Evolutionary conservation across 164 flowering plant genomes (phyloP).

Genomic region (Vitis riparia): DNA sequence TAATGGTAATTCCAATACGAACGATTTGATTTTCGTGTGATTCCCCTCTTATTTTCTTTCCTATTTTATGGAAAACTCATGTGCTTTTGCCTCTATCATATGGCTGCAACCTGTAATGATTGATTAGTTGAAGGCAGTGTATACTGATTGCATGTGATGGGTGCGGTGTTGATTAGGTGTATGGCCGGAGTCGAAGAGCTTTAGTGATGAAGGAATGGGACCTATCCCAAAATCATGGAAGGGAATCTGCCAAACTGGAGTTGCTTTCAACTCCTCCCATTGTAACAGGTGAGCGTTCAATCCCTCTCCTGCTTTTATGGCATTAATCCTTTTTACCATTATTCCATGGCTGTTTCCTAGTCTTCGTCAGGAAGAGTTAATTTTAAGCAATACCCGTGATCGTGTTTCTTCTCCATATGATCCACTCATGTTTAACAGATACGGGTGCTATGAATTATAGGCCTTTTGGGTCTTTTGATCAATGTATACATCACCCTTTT

Average conservation of each 20-base stretch:
- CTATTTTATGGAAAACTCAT: too few relatives aligned
- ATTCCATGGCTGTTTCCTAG: too few relatives aligned
- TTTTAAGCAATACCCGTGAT: background rate
- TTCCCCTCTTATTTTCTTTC: background rate
- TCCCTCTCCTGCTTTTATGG: background rate
- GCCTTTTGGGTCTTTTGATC: too few relatives aligned
- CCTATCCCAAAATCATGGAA: conserved; percentile 73
- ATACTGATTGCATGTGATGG: background rate
- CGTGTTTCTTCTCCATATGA: too few relatives aligned
- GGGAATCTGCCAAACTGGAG: conserved; percentile 75
- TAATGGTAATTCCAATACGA: conserved; percentile 43
- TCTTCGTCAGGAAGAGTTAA: background rate
- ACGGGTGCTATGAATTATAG: too few relatives aligned
- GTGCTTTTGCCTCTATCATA: background rate
- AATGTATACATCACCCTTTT: too few relatives aligned
- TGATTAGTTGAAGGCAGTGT: too few relatives aligned
- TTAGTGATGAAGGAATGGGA: conserved; percentile 65
- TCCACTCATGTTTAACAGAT: too few relatives aligned
- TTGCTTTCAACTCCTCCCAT: conserved; percentile 51
- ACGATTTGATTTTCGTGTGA: background rate
- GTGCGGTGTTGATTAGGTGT: conserved; percentile 41
- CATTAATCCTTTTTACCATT: background rate
- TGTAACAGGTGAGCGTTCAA: conserved; percentile 58
- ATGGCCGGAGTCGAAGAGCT: conserved; percentile 87
- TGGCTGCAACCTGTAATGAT: background rate